Base-by-base conservation (phyloP, 495 filamentous ascomycete genomes). In the Parmelia sp. region DNA sequence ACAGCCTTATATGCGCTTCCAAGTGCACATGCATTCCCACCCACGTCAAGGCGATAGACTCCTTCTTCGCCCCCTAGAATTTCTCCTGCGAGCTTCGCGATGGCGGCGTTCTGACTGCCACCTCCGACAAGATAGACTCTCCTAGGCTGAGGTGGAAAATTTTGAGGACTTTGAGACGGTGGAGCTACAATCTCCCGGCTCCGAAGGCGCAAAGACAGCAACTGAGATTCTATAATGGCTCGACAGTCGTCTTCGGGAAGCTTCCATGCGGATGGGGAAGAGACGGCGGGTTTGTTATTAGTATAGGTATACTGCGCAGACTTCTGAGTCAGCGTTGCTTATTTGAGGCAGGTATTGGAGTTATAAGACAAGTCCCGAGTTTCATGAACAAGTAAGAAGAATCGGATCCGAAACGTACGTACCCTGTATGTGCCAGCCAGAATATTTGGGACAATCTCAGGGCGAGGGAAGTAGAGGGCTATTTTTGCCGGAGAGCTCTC, bases 1-100 rank as follows among this genome's bases (percentile, higher is more conserved):
- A 92, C 87, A 57, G 94, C 93, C 77, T 96, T 96, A 73, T 98
- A 96, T n/a, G 93, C 94, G 23, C 91, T 91, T 14, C 69, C 94
- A 12, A 98, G 75, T 25, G 92, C 94, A 74, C 94, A 98, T 36
- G 94, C 92, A 76, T 96, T 96, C 9, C 92, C 90, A n/a, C 93
- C 92, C 29, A 97, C 88, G 74, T 97, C 92, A 4, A 98, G 83
- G 75, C 86, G 86, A 71, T 90, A 98, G 23, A 97, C 89, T 12
- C 94, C 94, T 60, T 97, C 94, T 7, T 79, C 79, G 9, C 91
- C 90, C 29, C 94, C 94, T 4, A 98, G 83, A 11, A 97, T 90
- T 71, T 96, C 86, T 17, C 90, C 94, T 9, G 90, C 83, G 31
- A 91, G 79, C 51, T 85, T 76, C 12, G 90, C 87, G 70, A 98